Percentiles rank a stretch among this genome's conserved stretches.
Conservation (phyloP, 176 grass and related monocot genomes). For the Eleusine coracana region DNA sequence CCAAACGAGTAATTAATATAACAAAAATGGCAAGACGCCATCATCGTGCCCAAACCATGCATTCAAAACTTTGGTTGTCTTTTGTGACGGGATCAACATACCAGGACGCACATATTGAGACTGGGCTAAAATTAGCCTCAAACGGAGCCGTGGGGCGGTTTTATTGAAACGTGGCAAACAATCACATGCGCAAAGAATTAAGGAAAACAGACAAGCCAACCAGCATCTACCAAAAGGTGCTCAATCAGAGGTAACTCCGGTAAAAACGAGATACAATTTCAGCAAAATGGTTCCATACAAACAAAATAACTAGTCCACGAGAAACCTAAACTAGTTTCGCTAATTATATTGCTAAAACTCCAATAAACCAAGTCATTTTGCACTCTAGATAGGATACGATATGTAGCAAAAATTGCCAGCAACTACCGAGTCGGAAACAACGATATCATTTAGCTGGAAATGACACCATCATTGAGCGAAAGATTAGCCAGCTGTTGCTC, state of each 20-base stretch:
- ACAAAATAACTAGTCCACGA: constrained; percentile 19
- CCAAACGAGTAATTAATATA: no score
- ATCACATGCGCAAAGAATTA: no score
- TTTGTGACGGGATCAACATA: no score
- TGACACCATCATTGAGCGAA: constrained; percentile 60
- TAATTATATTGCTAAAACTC: constrained; percentile 33
- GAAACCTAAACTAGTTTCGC: constrained; percentile 34
- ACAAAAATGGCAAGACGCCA: no score
- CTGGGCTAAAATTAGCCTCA: no score
- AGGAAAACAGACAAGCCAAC: no score
- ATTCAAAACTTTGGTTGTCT: no score
- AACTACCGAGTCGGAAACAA: not conserved
- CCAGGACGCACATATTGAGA: no score
- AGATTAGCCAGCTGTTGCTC: constrained; percentile 73
- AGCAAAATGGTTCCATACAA: constrained; percentile 28
- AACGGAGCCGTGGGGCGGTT: no score
- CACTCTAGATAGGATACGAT: constrained; percentile 28
- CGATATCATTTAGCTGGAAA: constrained; percentile 42
- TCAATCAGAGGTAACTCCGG: not conserved
- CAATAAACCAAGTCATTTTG: constrained; percentile 47
- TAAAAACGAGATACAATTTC: not conserved
- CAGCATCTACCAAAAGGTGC: no score
- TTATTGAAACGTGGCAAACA: no score
- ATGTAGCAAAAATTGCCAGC: constrained; percentile 43
- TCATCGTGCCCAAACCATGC: no score